phyloP scores from a whole-genome alignment of 1,284 basidiomycete species.

The Termitomyces sp. region DNA sequence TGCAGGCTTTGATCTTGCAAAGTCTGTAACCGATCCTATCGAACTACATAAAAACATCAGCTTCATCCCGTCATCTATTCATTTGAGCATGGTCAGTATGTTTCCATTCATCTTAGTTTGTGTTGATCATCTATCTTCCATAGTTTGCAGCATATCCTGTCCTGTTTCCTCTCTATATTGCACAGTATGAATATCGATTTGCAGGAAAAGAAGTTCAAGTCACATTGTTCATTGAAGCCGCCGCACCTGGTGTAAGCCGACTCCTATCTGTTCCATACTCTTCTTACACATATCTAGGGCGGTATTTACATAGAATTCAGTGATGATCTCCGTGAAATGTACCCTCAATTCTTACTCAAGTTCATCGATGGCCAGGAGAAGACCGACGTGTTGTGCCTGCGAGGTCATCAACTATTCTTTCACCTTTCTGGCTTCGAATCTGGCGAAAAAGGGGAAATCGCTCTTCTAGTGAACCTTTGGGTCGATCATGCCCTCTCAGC shows the following conservation, averaged over 20 bases:
- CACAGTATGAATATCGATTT: conserved; percentile 27
- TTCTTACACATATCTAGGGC: conserved; percentile 15
- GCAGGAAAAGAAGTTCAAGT: conserved; percentile 12
- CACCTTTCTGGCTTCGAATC: conserved; percentile 7
- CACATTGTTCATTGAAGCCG: conserved; percentile 30
- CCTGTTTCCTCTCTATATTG: conserved; percentile 36
- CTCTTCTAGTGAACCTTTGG: conserved; percentile 15
- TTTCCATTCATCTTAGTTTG: background rate
- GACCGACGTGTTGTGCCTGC: conserved; percentile 4
- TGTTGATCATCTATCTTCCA: background rate
- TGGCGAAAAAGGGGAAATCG: conserved; percentile 9
- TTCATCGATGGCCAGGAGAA: conserved; percentile 10
- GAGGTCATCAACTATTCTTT: conserved; percentile 15
- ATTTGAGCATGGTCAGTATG: conserved; percentile 25
- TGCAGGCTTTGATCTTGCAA: conserved; percentile 27
- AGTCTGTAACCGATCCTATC: conserved; percentile 12
- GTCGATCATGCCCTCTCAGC: conserved; percentile 18
- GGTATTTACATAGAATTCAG: conserved; percentile 14
- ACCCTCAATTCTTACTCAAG: conserved; percentile 6
- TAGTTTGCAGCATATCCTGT: conserved; percentile 37
- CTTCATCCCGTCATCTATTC: conserved; percentile 26
- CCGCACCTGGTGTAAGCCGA: conserved; percentile 18
- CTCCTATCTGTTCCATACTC: background rate
- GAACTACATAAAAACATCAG: conserved; percentile 21
- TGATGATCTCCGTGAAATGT: conserved; percentile 7